phyloP scores from a whole-genome alignment of 495 filamentous ascomycete species.

The Hypoxylon crocopeplum region DNA sequence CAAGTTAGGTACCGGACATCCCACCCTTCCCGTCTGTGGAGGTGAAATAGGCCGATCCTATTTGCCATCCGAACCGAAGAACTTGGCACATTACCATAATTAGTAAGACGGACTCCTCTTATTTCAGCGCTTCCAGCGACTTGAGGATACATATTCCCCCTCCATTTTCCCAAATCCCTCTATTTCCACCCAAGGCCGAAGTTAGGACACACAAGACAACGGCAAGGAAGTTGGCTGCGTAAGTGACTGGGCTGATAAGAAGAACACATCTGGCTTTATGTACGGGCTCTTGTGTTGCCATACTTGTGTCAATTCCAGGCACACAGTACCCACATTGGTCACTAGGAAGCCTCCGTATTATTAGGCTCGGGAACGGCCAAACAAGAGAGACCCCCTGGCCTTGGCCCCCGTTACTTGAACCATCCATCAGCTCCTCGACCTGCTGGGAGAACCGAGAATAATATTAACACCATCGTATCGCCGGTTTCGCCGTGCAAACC shows the following conservation, averaged over 20 bases:
- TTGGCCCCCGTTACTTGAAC: conserved; percentile 33
- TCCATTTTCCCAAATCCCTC: conserved; percentile 20
- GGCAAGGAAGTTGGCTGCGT: conserved; percentile 8
- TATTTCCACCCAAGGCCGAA: conserved; percentile 19
- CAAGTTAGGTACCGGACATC: conserved; percentile 30
- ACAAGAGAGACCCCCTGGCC: conserved; percentile 13
- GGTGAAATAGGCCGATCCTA: conserved; percentile 25
- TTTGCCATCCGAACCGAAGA: conserved; percentile 30
- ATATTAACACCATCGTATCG: conserved; percentile 32
- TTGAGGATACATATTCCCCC: conserved; percentile 36
- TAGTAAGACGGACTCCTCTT: conserved; percentile 34
- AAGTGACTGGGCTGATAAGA: conserved; percentile 22
- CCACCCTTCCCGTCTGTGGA: conserved; percentile 39
- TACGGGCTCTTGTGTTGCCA: conserved; percentile 23
- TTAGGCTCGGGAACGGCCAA: conserved; percentile 30
- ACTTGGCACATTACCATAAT: conserved; percentile 37
- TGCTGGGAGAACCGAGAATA: conserved; percentile 25
- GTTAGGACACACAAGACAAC: conserved; percentile 28
- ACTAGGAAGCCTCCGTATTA: conserved; percentile 12
- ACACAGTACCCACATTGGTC: conserved; percentile 17
- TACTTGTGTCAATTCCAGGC: conserved; percentile 33
- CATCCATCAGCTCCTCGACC: conserved; percentile 33
- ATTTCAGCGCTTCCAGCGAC: conserved; percentile 14
- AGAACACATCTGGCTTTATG: conserved; percentile 9
- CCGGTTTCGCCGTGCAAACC: conserved; percentile 34